Conservation (phyloP, 441 rosid species). For the Gossypium trilobum region DNA sequence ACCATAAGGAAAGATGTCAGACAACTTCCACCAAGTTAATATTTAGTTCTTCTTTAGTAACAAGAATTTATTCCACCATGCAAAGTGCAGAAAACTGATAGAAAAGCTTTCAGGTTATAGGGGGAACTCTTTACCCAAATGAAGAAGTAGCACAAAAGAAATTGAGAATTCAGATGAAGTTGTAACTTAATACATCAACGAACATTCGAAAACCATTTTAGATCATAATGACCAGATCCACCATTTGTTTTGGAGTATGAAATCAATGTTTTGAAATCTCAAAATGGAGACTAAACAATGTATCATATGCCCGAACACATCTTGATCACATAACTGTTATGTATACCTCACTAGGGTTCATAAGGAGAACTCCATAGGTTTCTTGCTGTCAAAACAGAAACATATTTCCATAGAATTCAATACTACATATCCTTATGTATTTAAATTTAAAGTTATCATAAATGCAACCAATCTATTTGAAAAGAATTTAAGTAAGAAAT, state of each 20-base stretch:
- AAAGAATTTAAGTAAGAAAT: not conserved
- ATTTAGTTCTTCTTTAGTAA: not conserved
- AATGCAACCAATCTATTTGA: not conserved
- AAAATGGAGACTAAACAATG: not conserved
- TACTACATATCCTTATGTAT: not conserved
- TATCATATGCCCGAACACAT: not conserved
- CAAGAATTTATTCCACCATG: not conserved
- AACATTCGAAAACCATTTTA: not conserved
- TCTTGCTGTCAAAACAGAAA: not conserved
- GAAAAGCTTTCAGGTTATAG: not conserved
- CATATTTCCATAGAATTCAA: not conserved
- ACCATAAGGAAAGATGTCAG: constrained; percentile 13
- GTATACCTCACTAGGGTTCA: not conserved
- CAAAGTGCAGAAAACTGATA: not conserved
- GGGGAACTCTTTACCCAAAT: not conserved
- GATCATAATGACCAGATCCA: not conserved
- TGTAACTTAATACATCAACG: not conserved
- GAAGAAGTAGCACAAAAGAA: not conserved
- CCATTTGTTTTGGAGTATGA: not conserved
- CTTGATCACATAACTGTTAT: not conserved
- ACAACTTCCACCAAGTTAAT: not conserved
- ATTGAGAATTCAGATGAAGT: not conserved
- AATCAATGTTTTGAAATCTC: not conserved
- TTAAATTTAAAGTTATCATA: not conserved
- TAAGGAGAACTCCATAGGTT: not conserved